Percentiles rank a stretch among this genome's conserved stretches.
These are phyloP conservation scores for Hypoxylon sp. DNA, from an alignment of 2,329 filamentous ascomycete species.

Conservation along the genomic window DNA sequence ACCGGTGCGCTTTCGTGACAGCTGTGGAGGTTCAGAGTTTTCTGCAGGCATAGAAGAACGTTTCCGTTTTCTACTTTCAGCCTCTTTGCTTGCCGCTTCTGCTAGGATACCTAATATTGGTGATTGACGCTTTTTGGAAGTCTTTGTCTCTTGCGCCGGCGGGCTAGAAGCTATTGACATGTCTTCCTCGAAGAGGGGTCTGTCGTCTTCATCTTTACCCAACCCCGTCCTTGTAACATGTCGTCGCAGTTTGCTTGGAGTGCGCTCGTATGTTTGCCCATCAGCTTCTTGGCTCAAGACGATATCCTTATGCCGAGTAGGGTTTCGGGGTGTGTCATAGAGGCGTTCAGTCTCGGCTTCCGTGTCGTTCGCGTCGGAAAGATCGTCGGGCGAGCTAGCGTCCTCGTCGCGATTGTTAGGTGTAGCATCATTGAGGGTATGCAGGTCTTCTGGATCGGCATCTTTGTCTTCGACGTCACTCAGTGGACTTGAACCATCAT, in stretches of 20 bases:
- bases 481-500: slow-evolving; percentile 87
- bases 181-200: slow-evolving; percentile 54
- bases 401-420: slow-evolving; percentile 49
- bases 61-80: slow-evolving; percentile 56
- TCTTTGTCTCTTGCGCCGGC: slow-evolving; percentile 48
- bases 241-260: slow-evolving; percentile 81
- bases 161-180: slow-evolving; percentile 55
- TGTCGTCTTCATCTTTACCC: slow-evolving; percentile 58
- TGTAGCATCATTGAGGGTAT: slow-evolving; percentile 56
- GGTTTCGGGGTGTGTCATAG: slow-evolving; percentile 84
- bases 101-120: slow-evolving; percentile 54
- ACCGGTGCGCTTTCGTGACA: slow-evolving; percentile 49
- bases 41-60: slow-evolving; percentile 51
- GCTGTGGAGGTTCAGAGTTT: slow-evolving; percentile 44
- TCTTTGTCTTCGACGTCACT: slow-evolving; percentile 91
- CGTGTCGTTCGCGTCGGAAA: slow-evolving; percentile 75
- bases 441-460: slow-evolving; percentile 75
- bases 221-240: slow-evolving; percentile 46
- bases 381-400: slow-evolving; percentile 64
- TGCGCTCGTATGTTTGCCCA: slow-evolving; percentile 72
- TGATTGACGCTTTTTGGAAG: slow-evolving; percentile 47
- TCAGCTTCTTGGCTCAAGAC: slow-evolving; percentile 70
- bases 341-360: slow-evolving; percentile 96
- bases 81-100: slow-evolving; percentile 53
- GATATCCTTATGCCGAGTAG: slow-evolving; percentile 71